Evolutionary conservation across 2,329 filamentous ascomycete genomes (phyloP).

Genomic region (Claviceps sorghi): DNA sequence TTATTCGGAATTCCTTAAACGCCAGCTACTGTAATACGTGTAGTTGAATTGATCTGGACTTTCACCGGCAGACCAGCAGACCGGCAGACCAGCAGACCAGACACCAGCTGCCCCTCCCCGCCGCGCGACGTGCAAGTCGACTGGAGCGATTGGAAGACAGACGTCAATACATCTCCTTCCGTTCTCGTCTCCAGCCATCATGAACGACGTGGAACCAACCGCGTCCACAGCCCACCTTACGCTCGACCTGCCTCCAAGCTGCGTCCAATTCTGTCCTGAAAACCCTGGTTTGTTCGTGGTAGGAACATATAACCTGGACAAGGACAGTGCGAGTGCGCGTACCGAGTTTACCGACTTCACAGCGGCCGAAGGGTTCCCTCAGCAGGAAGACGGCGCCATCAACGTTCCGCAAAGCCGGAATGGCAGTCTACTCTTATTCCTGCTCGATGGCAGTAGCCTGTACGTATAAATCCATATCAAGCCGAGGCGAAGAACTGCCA

Average conservation of each 20-base stretch:
- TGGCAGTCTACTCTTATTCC: slow-evolving; percentile 59
- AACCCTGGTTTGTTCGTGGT: slow-evolving; percentile 55
- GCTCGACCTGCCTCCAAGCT: slow-evolving; percentile 59
- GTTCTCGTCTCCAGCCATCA: slow-evolving; percentile 5
- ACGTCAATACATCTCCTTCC: no score
- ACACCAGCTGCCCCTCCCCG: neutral
- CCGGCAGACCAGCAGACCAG: no score
- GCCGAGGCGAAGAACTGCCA: neutral
- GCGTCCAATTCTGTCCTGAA: slow-evolving; percentile 56
- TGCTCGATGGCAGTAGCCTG: slow-evolving; percentile 36
- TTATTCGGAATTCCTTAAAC: no score
- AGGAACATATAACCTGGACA: slow-evolving; percentile 70
- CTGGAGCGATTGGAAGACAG: neutral
- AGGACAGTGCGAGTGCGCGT: slow-evolving; percentile 17
- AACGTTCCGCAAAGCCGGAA: slow-evolving; percentile 47
- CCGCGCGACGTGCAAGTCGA: neutral
- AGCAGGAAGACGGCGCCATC: slow-evolving; percentile 4
- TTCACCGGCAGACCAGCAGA: no score
- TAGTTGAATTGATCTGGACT: no score
- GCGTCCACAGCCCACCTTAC: slow-evolving; percentile 32
- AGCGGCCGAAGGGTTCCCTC: slow-evolving; percentile 8
- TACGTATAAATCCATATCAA: slow-evolving; percentile 26
- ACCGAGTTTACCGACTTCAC: slow-evolving; percentile 10
- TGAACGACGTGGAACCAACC: slow-evolving; percentile 15
- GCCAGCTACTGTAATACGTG: no score